These are phyloP conservation scores for Ceratobasidium sp. DNA, from an alignment of 1,284 basidiomycete genomes.

Conservation along the genomic window DNA sequence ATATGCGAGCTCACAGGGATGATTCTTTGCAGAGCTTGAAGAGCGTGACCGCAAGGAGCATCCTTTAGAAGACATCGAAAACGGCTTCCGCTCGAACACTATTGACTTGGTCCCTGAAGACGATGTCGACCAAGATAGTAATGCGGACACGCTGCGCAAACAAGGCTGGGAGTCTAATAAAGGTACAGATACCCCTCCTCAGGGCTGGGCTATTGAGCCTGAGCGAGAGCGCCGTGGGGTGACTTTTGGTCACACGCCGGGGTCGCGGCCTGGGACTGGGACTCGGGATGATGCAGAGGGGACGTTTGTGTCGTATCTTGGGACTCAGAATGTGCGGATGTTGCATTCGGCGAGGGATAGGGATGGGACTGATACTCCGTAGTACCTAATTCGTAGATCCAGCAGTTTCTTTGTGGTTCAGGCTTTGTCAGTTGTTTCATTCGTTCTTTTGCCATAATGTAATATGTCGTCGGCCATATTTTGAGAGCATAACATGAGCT, in stretches of 20 bases:
- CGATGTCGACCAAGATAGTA: constrained; percentile 17
- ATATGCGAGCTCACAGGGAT: not conserved
- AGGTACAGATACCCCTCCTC: not conserved
- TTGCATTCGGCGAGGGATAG: constrained; percentile 20
- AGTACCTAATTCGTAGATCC: not conserved
- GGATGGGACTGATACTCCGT: constrained; percentile 17
- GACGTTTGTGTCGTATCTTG: constrained; percentile 36
- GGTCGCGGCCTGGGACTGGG: constrained; percentile 4
- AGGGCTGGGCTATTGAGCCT: constrained; percentile 1
- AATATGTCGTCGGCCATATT: not conserved
- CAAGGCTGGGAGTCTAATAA: constrained; percentile 17
- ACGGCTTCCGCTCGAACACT: constrained; percentile 12
- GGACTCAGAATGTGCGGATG: constrained; percentile 25
- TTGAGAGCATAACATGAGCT: not conserved
- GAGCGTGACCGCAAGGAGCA: constrained; percentile 33
- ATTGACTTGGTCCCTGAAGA: constrained; percentile 33
- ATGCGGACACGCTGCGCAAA: constrained; percentile 23
- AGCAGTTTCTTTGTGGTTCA: not conserved
- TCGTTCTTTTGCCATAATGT: not conserved
- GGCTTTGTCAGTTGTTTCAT: not conserved
- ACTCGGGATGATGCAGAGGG: not conserved
- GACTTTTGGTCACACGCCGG: constrained; percentile 31
- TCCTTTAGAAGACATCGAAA: constrained; percentile 28
- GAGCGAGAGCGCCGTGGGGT: constrained; percentile 20
- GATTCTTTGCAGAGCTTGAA: constrained; percentile 22